Base-by-base conservation (phyloP, 345 rosid genomes). In the Sonneratia alba region DNA sequence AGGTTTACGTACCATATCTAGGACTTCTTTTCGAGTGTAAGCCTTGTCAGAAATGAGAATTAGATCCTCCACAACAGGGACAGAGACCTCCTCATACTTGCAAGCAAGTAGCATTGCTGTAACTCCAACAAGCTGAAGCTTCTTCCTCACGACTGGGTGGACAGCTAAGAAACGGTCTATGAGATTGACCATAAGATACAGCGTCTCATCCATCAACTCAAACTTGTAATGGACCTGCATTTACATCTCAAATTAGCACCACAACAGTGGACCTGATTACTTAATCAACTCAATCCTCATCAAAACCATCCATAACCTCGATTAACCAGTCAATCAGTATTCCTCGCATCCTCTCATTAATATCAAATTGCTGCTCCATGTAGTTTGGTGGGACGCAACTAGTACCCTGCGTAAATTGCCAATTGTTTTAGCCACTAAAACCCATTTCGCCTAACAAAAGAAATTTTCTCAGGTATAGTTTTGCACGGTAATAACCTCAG, bases 141-240 rank as follows among this genome's bases (percentile, higher is more conserved):
- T 96, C 86, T 91, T 92, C 81, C 96, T 92, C 37, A 82, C 84
- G 7, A 92, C 72, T 64, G 76, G 83, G n/a, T 86, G 87, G 70
- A 85, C 77, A 0, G 96, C 88, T 67, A 96, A 81, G 77, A 96
- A 96, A 73, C 99, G 87, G 62, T 96, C 99, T 0, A 91, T 88
- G 67, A 96, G 87, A 81, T 96, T 96, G 79, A 96, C 88, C 9
- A 96, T 95, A 36, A 95, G 93, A 79, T 83, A 92, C 67, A 95
- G 81, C 2, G 99, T 95, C 80, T 92, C 99, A 2, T 95, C 98
- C 98, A 90, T 89, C 80, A 95, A 80, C 77, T 95, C 98, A 75
- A 95, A 95, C 86, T 95, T 95, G 90, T 95, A 92, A 79, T 95
- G 99, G n/a, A 95, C 99, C 97, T 94, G 83, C 37, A 27, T 62